Evolutionary conservation across 73 alveolate genomes (phyloP).

Genomic region (Paramecium sonneborni): DNA sequence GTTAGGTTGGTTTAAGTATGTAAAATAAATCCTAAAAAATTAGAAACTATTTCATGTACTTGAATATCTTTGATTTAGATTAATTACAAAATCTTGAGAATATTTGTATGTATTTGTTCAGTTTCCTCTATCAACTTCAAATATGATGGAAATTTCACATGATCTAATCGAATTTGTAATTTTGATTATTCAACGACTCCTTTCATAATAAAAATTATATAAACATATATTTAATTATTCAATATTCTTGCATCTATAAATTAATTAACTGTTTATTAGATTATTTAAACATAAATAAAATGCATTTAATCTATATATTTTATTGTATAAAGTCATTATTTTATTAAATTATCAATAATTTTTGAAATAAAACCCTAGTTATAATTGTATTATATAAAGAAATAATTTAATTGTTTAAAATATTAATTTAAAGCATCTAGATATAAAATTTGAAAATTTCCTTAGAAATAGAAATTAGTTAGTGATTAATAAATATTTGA

Average conservation of each 20-base stretch:
- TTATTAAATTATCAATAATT: too few relatives aligned
- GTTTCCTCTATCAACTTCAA: not conserved
- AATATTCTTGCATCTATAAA: not conserved
- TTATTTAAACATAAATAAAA: too few relatives aligned
- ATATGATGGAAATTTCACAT: not conserved
- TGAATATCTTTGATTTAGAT: not conserved
- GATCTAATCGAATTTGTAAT: not conserved
- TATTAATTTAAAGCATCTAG: too few relatives aligned
- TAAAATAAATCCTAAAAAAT: not conserved
- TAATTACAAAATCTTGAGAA: not conserved
- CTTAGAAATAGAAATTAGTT: too few relatives aligned
- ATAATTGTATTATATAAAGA: too few relatives aligned
- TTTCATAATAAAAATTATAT: not conserved
- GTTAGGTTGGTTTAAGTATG: constrained; percentile 3
- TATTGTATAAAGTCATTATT: too few relatives aligned
- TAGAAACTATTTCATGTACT: not conserved
- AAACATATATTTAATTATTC: not conserved
- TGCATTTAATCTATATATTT: too few relatives aligned
- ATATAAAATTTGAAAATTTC: too few relatives aligned
- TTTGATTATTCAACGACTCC: not conserved
- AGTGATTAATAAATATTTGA: too few relatives aligned
- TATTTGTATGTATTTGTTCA: not conserved
- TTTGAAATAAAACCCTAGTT: too few relatives aligned
- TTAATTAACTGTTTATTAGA: too few relatives aligned
- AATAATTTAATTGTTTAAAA: too few relatives aligned